Percentiles rank a stretch among this genome's conserved stretches.
Evolutionary conservation across 306 rosid species (phyloP).

Genomic region (Vigna radiata): DNA sequence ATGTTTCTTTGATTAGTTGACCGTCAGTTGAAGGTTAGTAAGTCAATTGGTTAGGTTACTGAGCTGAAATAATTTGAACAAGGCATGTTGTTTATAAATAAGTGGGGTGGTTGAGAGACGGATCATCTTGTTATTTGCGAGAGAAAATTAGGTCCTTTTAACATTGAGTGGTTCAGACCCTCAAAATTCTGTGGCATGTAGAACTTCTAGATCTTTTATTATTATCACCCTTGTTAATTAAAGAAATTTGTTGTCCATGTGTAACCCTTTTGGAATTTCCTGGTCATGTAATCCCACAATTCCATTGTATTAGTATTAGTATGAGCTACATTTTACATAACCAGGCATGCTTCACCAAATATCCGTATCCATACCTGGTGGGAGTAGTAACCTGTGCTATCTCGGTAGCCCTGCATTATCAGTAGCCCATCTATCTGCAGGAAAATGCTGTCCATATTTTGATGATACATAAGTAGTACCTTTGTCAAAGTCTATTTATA

Average conservation of each 20-base stretch:
- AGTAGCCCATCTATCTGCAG: conserved; percentile 21
- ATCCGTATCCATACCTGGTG: conserved; percentile 11
- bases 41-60: background rate
- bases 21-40: background rate
- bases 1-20: background rate
- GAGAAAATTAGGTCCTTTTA: background rate
- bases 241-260: background rate
- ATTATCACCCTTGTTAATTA: conserved; percentile 14
- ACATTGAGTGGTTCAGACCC: background rate
- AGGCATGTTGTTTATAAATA: background rate
- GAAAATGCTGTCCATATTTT: background rate
- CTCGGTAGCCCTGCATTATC: background rate
- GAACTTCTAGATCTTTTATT: conserved; percentile 9
- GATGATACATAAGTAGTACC: conserved; percentile 10
- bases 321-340: background rate
- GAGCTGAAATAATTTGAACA: background rate
- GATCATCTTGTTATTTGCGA: background rate
- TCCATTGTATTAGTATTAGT: background rate
- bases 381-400: background rate
- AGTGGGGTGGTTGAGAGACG: background rate
- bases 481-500: conserved; percentile 13
- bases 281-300: background rate
- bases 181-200: background rate
- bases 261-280: conserved; percentile 7
- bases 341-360: conserved; percentile 11